A percentile compares a stretch with the other conserved stretches of the same genome.
These are phyloP conservation scores for Suhomyces ambrosiae DNA, from an alignment of 1,139 yeast genomes.

Conservation along the genomic window DNA sequence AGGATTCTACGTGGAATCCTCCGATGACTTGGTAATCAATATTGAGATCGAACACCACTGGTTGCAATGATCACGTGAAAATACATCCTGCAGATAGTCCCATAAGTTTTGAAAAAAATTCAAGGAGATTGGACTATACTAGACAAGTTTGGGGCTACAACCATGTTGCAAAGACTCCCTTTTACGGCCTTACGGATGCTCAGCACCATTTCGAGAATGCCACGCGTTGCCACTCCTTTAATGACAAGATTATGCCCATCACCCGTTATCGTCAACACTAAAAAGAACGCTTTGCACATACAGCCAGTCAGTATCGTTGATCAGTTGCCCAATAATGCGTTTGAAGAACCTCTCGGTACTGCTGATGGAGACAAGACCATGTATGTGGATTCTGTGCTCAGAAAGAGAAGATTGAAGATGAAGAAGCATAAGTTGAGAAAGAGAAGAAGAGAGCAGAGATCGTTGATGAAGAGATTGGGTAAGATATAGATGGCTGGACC, in stretches of 20 bases:
- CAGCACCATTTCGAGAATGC: conserved; percentile 7
- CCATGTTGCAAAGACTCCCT: conserved; percentile 9
- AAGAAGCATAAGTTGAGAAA: conserved; percentile 72
- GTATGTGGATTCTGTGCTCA: conserved; percentile 60
- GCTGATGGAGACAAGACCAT: conserved; percentile 33
- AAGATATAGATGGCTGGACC: conserved; percentile 25
- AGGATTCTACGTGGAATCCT: conserved; percentile 48
- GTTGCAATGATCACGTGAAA: not conserved
- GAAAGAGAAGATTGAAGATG: conserved; percentile 72
- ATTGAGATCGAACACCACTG: conserved; percentile 19
- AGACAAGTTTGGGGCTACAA: conserved; percentile 6
- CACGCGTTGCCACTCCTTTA: conserved; percentile 4
- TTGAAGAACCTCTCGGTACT: conserved; percentile 3
- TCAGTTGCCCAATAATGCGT: conserved; percentile 9
- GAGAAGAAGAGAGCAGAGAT: conserved; percentile 67
- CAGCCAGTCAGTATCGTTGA: conserved; percentile 12
- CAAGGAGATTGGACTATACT: not conserved
- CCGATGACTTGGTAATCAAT: conserved; percentile 24
- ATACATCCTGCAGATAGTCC: not conserved
- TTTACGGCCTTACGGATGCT: conserved; percentile 7
- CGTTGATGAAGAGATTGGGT: conserved; percentile 60
- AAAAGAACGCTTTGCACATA: conserved; percentile 3
- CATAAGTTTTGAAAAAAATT: conserved; percentile 7
- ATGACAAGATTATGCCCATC: conserved; percentile 9
- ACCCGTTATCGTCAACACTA: conserved; percentile 3